Percentiles rank a stretch among this genome's conserved stretches.
These are phyloP conservation scores for Penicillium sclerotigenum DNA, from an alignment of 2,329 filamentous ascomycete species.

Conservation along the genomic window DNA sequence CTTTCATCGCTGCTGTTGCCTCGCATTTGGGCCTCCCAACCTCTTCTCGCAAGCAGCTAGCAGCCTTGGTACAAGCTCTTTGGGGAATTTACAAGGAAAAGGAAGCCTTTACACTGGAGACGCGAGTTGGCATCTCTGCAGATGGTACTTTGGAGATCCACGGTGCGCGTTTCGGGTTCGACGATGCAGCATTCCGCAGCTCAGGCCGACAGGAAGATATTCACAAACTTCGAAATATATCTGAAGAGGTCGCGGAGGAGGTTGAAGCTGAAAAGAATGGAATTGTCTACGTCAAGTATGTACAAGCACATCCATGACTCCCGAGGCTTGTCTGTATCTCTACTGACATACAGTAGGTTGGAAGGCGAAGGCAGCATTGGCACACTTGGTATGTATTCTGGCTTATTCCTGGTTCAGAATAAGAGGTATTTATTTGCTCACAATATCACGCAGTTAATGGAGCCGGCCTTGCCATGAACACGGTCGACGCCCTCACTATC, in stretches of 20 bases:
- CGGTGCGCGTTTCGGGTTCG: conserved; percentile 61
- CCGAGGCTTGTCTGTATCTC: not conserved
- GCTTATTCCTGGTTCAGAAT: not conserved
- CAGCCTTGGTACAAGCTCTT: conserved; percentile 53
- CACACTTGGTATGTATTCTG: conserved; percentile 54
- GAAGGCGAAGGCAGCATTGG: conserved; percentile 63
- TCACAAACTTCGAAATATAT: conserved; percentile 55
- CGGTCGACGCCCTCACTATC: conserved; percentile 70
- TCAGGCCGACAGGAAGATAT: conserved; percentile 60
- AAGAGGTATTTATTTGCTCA: not conserved
- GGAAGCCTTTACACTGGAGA: conserved; percentile 62
- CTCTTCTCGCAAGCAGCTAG: conserved; percentile 46
- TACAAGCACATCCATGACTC: not conserved
- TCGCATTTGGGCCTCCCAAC: conserved; percentile 54
- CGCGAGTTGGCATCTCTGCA: conserved; percentile 44
- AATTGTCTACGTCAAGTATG: conserved; percentile 72
- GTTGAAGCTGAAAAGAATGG: conserved; percentile 64
- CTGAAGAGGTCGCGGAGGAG: conserved; percentile 55
- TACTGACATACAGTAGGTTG: conserved; percentile 31
- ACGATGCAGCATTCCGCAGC: conserved; percentile 66
- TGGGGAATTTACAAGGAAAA: conserved; percentile 60
- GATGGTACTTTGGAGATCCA: conserved; percentile 50
- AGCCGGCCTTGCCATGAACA: conserved; percentile 88
- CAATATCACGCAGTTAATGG: conserved; percentile 62
- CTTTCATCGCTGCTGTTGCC: conserved; percentile 42